phyloP scores from a whole-genome alignment of 345 rosid genomes.

The Pseudoturritis turrita region DNA sequence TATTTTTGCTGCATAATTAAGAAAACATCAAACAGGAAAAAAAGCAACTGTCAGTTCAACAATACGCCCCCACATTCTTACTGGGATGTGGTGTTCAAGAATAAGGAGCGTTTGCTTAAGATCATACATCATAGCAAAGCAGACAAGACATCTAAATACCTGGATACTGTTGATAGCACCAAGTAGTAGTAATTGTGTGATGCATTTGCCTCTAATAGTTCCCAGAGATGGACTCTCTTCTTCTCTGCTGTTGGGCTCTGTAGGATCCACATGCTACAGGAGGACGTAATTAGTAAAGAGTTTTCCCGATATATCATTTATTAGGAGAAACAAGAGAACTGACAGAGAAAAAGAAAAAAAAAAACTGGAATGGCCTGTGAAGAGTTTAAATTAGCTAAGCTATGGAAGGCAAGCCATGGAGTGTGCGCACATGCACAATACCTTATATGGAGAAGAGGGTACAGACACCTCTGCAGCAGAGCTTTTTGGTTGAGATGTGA shows the following conservation, averaged over 20 bases:
- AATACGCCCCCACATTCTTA: not conserved
- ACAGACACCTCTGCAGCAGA: slow-evolving; percentile 49
- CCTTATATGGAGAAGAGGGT: slow-evolving; percentile 84
- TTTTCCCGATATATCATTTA: not conserved
- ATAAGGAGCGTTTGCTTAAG: not conserved
- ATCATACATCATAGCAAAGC: not conserved
- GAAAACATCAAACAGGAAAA: not conserved
- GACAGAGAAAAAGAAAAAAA: not conserved
- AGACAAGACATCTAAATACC: slow-evolving; percentile 38
- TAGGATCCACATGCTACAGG: slow-evolving; percentile 50
- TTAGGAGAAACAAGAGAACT: not conserved
- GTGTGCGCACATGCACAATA: slow-evolving; percentile 22
- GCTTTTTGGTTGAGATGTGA: slow-evolving; percentile 70
- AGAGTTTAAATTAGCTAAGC: not conserved
- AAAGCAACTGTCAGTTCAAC: slow-evolving; percentile 2
- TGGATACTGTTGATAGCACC: slow-evolving; percentile 82
- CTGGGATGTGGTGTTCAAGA: not conserved
- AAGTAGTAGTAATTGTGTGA: slow-evolving; percentile 79
- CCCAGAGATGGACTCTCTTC: slow-evolving; percentile 73
- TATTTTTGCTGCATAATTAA: slow-evolving; percentile 68
- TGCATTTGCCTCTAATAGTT: slow-evolving; percentile 84
- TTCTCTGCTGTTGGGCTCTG: slow-evolving; percentile 53
- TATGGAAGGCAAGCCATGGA: not conserved
- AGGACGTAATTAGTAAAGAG: slow-evolving; percentile 16
- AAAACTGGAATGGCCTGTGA: not conserved